Percentiles rank a stretch among this genome's conserved stretches.
These are phyloP conservation scores for Cystobasidium ongulense DNA, from an alignment of 768 basidiomycete species.

Conservation along the genomic window DNA sequence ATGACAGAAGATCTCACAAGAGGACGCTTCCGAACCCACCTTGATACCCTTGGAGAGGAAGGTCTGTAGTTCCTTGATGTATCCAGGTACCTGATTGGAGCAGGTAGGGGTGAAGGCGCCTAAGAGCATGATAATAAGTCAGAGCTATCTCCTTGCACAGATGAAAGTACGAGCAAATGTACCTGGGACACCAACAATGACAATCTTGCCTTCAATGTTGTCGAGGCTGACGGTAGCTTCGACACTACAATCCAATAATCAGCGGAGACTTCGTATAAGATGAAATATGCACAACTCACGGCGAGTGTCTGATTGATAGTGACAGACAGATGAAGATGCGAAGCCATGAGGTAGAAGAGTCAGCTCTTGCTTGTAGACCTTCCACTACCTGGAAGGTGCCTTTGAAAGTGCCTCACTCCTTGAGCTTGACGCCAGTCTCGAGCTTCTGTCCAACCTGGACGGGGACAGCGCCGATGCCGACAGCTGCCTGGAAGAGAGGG, in stretches of 20 bases:
- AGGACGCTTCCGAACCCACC: neutral
- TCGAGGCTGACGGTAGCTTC: slow-evolving; percentile 20
- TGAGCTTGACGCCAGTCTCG: slow-evolving; percentile 24
- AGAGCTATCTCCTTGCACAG: no score
- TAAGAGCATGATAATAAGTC: no score
- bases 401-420: slow-evolving; percentile 15
- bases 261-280: neutral
- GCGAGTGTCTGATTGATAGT: neutral
- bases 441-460: slow-evolving; percentile 24
- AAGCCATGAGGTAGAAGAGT: neutral
- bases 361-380: no score
- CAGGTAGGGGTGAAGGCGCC: slow-evolving; percentile 25
- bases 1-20: neutral
- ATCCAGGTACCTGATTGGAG: slow-evolving; percentile 25
- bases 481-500: neutral
- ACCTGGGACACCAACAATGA: slow-evolving; percentile 29
- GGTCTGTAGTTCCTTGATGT: slow-evolving; percentile 15
- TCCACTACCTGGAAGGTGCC: neutral
- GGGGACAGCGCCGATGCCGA: neutral
- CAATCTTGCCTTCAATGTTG: slow-evolving; percentile 8
- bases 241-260: neutral
- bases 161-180: neutral
- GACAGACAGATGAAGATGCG: neutral
- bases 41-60: slow-evolving; percentile 25
- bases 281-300: neutral